These are phyloP conservation scores for Wickerhamomyces queroliae DNA, from an alignment of 805 yeast species.

Conservation along the genomic window DNA sequence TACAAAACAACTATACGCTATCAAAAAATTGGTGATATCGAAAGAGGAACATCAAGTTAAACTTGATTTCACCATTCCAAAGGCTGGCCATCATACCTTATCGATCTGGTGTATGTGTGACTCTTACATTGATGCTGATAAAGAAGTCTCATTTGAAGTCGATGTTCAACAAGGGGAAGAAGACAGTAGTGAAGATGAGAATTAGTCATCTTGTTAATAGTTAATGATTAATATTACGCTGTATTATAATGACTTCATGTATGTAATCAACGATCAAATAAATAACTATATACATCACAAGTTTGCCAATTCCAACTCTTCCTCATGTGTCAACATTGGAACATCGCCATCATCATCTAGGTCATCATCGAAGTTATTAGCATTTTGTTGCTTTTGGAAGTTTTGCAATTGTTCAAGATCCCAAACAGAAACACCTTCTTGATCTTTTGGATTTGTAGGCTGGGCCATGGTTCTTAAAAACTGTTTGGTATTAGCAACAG, in stretches of 20 bases:
- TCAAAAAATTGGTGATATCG: constrained; percentile 54
- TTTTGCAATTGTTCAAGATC: constrained; percentile 57
- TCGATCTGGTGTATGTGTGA: constrained; percentile 87
- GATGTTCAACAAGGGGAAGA: constrained; percentile 32
- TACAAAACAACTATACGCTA: constrained; percentile 60
- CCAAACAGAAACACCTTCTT: constrained; percentile 95
- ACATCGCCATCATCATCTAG: constrained; percentile 21
- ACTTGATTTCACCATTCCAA: constrained; percentile 53
- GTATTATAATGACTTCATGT: neutral
- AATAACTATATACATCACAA: constrained; percentile 1
- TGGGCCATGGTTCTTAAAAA: constrained; percentile 92
- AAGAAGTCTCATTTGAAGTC: constrained; percentile 57
- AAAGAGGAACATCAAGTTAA: constrained; percentile 47
- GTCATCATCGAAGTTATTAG: constrained; percentile 12
- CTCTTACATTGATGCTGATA: constrained; percentile 89
- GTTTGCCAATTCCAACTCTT: constrained; percentile 18
- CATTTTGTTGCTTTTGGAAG: constrained; percentile 49
- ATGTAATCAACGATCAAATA: neutral
- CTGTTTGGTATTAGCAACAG: constrained; percentile 88
- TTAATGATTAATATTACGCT: neutral
- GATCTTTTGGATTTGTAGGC: constrained; percentile 83
- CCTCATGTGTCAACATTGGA: constrained; percentile 20
- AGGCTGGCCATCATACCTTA: constrained; percentile 54
- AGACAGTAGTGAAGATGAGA: constrained; percentile 13
- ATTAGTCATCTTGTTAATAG: neutral